These are phyloP conservation scores for Coemansia sp. DNA, from an alignment of 192 early-diverging fungal species.

Conservation along the genomic window DNA sequence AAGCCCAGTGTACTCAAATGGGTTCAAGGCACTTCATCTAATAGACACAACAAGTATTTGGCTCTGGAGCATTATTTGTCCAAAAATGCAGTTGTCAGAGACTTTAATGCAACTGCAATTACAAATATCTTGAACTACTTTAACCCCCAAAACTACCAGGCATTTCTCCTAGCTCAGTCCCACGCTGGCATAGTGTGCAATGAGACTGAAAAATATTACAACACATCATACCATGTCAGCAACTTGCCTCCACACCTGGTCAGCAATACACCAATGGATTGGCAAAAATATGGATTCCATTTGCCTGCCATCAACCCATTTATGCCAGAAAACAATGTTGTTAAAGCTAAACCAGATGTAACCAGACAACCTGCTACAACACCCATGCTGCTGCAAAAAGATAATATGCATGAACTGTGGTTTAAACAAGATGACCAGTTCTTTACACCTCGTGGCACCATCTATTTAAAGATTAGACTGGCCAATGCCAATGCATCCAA, in stretches of 20 bases:
- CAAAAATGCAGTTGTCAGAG: not conserved
- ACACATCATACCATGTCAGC: not conserved
- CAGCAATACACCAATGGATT: not conserved
- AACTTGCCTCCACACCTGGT: not conserved
- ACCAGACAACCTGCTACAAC: not conserved
- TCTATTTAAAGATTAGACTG: not conserved
- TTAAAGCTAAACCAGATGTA: not conserved
- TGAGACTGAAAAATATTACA: not conserved
- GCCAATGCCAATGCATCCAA: not conserved
- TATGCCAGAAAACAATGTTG: not conserved
- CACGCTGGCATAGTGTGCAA: not conserved
- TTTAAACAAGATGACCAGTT: too few species aligned
- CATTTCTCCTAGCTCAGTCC: not conserved
- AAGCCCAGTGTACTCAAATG: not conserved
- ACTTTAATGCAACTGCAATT: not conserved
- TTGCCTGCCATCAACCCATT: not conserved
- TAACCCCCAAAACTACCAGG: not conserved
- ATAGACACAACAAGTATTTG: not conserved
- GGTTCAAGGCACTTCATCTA: not conserved
- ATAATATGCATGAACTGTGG: not conserved
- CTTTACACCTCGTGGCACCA: too few species aligned
- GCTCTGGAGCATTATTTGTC: not conserved
- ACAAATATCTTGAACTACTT: not conserved
- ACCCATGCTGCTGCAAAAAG: slow-evolving; percentile 14
- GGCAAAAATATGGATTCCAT: not conserved